A percentile compares a stretch with the other conserved stretches of the same genome.
These are phyloP conservation scores for Lentinula sp. DNA, from an alignment of 768 basidiomycete species.

Conservation along the genomic window DNA sequence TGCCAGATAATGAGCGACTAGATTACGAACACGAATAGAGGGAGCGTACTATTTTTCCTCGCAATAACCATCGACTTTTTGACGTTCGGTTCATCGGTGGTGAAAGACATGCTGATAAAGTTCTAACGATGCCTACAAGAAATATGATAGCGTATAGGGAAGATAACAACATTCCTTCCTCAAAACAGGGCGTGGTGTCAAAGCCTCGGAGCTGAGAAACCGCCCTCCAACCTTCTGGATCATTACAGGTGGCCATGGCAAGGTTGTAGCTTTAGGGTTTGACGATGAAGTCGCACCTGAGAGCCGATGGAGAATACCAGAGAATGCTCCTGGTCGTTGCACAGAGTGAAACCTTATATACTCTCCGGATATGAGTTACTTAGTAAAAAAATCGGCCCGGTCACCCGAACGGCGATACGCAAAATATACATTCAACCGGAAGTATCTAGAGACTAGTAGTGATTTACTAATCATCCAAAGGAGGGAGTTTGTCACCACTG, in stretches of 20 bases:
- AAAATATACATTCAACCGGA: background rate
- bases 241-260: slow-evolving; percentile 40
- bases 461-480: slow-evolving; percentile 42
- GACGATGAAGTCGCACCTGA: background rate
- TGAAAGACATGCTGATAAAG: slow-evolving; percentile 21
- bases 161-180: slow-evolving; percentile 65
- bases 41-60: slow-evolving; percentile 58
- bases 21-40: background rate
- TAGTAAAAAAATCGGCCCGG: background rate
- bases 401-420: background rate
- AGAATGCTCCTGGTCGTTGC: background rate
- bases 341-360: background rate
- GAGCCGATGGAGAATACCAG: no score
- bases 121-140: slow-evolving; percentile 32
- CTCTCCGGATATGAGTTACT: background rate
- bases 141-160: slow-evolving; percentile 41
- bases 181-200: slow-evolving; percentile 78
- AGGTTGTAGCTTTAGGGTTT: background rate
- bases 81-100: slow-evolving; percentile 27
- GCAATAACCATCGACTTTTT: slow-evolving; percentile 46
- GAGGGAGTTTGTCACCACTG: slow-evolving; percentile 60
- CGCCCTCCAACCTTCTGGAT: slow-evolving; percentile 60
- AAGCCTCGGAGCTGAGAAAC: slow-evolving; percentile 57
- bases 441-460: background rate
- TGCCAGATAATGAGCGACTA: slow-evolving; percentile 17